Evolutionary conservation across 306 rosid species (phyloP).

Genomic region (Inga laurina): DNA sequence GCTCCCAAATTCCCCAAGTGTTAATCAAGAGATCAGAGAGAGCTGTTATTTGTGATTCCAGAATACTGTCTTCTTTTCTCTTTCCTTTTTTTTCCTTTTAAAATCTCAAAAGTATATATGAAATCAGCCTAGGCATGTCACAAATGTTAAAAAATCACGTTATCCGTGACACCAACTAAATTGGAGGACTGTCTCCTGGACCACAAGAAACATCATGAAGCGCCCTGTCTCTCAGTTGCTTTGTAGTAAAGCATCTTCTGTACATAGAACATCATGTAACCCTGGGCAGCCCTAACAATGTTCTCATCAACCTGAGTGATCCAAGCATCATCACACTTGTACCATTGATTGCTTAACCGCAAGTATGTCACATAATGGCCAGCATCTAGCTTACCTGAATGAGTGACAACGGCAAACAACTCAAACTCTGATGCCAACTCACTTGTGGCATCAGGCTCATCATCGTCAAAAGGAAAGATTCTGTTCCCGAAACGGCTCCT

Average conservation of each 20-base stretch:
- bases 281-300: conserved; percentile 89
- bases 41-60: neutral
- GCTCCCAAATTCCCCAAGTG: conserved; percentile 16
- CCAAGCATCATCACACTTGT: conserved; percentile 96
- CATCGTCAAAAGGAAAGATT: conserved; percentile 77
- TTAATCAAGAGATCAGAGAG: conserved; percentile 29
- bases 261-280: conserved; percentile 95
- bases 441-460: conserved; percentile 60
- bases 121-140: conserved; percentile 42
- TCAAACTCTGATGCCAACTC: conserved; percentile 82
- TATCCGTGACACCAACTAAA: conserved; percentile 39
- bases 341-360: conserved; percentile 82
- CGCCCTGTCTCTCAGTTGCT: conserved; percentile 67
- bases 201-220: conserved; percentile 38
- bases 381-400: conserved; percentile 84
- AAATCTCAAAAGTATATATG: conserved; percentile 28
- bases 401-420: conserved; percentile 91
- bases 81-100: neutral
- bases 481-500: conserved; percentile 83
- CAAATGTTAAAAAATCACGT: conserved; percentile 28
- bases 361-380: conserved; percentile 91
- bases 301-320: conserved; percentile 81
- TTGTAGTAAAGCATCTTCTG: conserved; percentile 90
- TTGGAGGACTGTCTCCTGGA: conserved; percentile 20
- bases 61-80: conserved; percentile 19